Conservation (phyloP, 495 filamentous ascomycete genomes). For the Hypomontagnella submonticulosa region DNA sequence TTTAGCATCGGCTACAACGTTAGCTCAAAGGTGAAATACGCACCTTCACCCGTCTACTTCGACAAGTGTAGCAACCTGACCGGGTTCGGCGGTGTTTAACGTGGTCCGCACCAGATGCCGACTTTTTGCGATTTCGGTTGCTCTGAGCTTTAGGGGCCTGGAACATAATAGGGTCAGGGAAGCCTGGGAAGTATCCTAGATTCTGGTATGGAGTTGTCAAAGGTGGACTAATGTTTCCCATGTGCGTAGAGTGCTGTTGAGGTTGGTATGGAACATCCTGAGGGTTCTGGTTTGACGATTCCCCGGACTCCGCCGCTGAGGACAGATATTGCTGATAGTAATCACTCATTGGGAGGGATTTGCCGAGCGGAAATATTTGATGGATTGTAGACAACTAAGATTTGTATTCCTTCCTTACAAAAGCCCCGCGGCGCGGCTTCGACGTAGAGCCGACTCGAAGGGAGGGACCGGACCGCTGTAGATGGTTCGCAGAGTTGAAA, state of each 20-base stretch:
- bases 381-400: constrained; percentile 14
- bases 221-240: constrained; percentile 47
- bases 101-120: constrained; percentile 72
- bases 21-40: constrained; percentile 7
- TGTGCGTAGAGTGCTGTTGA: constrained; percentile 47
- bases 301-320: constrained; percentile 57
- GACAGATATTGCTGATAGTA: constrained; percentile 61
- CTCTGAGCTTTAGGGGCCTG: constrained; percentile 61
- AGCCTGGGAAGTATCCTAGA: constrained; percentile 58
- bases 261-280: constrained; percentile 51
- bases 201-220: constrained; percentile 55
- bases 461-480: constrained; percentile 22
- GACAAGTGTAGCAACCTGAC: constrained; percentile 95
- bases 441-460: constrained; percentile 9
- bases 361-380: constrained; percentile 26
- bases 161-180: constrained; percentile 60
- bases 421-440: constrained; percentile 24
- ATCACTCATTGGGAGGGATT: constrained; percentile 56
- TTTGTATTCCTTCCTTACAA: constrained; percentile 20
- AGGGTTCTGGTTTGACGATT: constrained; percentile 48
- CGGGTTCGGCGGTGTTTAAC: constrained; percentile 94
- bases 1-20: constrained; percentile 20
- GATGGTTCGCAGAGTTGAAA: constrained; percentile 14
- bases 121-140: constrained; percentile 65
- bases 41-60: constrained; percentile 90